Evolutionary conservation across 208 protist genomes (phyloP).

Genomic region (Wallacemonas sp.): DNA sequence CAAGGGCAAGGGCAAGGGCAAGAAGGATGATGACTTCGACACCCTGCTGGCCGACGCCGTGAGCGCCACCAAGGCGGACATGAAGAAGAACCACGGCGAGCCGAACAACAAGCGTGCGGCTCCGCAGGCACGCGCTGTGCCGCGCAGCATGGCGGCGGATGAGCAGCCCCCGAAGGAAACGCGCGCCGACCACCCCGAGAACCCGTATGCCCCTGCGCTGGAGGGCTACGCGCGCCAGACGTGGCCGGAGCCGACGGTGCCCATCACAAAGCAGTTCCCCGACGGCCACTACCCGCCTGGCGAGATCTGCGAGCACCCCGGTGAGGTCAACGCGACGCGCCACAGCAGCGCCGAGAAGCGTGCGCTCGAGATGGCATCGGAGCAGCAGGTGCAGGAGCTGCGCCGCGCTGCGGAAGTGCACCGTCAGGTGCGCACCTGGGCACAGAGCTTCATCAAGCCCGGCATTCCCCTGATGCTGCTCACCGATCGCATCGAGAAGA

Average conservation of each 20-base stretch:
- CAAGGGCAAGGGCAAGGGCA: constrained; percentile 30
- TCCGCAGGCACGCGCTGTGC: neutral
- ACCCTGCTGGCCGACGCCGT: constrained; percentile 66
- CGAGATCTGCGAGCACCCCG: constrained; percentile 87
- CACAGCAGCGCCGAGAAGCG: constrained; percentile 93
- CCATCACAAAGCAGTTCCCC: constrained; percentile 84
- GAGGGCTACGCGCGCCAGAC: constrained; percentile 75
- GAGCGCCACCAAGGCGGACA: constrained; percentile 46
- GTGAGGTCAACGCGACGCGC: constrained; percentile 91
- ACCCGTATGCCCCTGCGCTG: constrained; percentile 64
- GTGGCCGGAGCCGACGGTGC: constrained; percentile 94
- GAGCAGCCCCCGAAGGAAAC: constrained; percentile 46
- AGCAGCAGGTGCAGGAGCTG: constrained; percentile 84
- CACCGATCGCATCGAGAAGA: constrained; percentile 93
- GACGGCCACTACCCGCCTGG: constrained; percentile 77
- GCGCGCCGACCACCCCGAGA: constrained; percentile 75
- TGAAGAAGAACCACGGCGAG: constrained; percentile 26
- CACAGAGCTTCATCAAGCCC: constrained; percentile 90
- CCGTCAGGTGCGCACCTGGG: constrained; percentile 91
- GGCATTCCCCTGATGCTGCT: constrained; percentile 93
- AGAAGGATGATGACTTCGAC: constrained; percentile 77
- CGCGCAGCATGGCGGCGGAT: constrained; percentile 41
- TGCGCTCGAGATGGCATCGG: constrained; percentile 76
- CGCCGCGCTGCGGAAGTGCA: constrained; percentile 92
- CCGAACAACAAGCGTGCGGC: constrained; percentile 25